Base-by-base conservation (phyloP, 169 alveolate genomes). In the Cryptosporidium ubiquitum region DNA sequence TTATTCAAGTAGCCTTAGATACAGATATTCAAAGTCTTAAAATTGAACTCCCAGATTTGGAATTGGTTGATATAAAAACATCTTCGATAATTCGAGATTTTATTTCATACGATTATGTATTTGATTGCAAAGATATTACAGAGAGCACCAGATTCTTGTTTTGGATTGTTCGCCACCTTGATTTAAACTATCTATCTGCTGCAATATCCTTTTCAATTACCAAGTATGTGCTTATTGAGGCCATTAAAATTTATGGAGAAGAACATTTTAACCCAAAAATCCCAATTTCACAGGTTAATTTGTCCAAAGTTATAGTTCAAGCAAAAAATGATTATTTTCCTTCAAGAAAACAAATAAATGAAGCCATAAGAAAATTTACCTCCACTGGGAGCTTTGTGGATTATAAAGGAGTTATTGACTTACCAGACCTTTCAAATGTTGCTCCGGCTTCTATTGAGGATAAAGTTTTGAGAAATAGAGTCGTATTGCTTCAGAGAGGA, bases 101-200 rank as follows among this genome's bases (percentile, higher is more conserved):
- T 44, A 23, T 79, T 26, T 61, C 89, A 5, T 79, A 26, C 39
- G 89, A 60, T 4, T 79, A 79, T 47, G 55, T 60, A 7, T 79
- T 79, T 79, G 89, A 79, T 39, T 79, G 89, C 39, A 61, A 10
- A 47, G 44, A 79, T 49, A 40, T 79, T 44, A 40, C 18, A 61
- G n/a, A 23, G 16, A 61, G 89, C 44, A 60, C 89, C 35, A 60
- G 69, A 29, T 79, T 79, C 42, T 29, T 79, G 42, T 79, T 79
- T 47, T 79, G 89, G 89, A n/a, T 64, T 20, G 23, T 79, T 29
- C 39, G 89, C 18, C 79, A 79, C 18, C 39, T 79, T 16, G 75
- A 64, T 3, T 29, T 79, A 12, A 29, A 61, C 7, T 79, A 47
- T 35, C 3, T 79, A 31, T 40, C 89, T 9, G 68, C 79, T 7